Base-by-base conservation (phyloP, 257 asterid species). In the Cynanchum wilfordii region DNA sequence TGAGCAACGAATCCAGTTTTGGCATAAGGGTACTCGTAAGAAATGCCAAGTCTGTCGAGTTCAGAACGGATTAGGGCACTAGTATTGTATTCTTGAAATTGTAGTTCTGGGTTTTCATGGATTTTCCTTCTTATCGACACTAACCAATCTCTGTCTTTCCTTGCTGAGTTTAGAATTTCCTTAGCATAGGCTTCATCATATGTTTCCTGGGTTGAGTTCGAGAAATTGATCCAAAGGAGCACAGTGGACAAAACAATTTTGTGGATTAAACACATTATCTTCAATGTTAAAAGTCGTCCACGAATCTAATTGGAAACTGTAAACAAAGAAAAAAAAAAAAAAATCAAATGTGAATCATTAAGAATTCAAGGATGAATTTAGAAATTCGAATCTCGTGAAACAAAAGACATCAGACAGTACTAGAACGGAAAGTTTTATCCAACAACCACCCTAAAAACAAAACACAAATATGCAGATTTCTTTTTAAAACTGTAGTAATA, bases 1-100 rank as follows among this genome's bases (percentile, higher is more conserved):
- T 78, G 90, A 77, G 96, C 97, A 64, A 92, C 97, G 79, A 92
- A 25, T 24, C 97, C 97, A 78, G 96, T 92, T 78, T 79, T 81
- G 10, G 93, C 93, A 82, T 84, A 79, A 45, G 97, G 96, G 88
- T 87, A 86, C 54, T 84, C 86, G 69, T 87, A 92, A 67, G 13
- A 69, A 59, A 89, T 84, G 30, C 96, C 93, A 19, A 89, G 85
- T 66, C 72, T 79, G 50, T 88, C 92, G 19, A 92, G 90, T 40
- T 89, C 85, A 69, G 72, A 78, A 54, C 97, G 92, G 65, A 92
- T 87, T 20, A 92, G 89, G 60, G 96, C 87, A 76, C 92, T 89
- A 12, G 96, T 92, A 69, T 88, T 84, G 87, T 84, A 78, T 80
- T 92, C 97, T 77, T 88, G 81, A 71, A 89, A 92, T 73, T 77